Evolutionary conservation across 139 green algal species (phyloP), one percentile per base, ranked within the genome.

Genomic region (Desmodesmus armatus): DNA sequence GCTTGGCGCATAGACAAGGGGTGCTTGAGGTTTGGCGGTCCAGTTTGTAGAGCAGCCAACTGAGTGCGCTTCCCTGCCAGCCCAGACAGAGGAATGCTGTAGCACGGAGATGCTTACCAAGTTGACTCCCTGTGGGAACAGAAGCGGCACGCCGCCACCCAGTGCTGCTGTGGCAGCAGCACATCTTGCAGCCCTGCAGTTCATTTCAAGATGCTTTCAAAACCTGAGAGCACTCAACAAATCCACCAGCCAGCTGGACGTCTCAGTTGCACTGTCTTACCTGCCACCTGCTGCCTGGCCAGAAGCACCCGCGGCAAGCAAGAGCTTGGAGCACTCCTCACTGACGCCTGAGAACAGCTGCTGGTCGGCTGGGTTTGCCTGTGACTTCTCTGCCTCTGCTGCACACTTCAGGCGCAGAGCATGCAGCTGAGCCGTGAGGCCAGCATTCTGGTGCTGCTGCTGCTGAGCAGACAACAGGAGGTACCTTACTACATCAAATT

Each of bases 391-490:
- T 21, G n/a, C 27, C 4, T 39, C 40, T 76, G 75, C 78, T 13
- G 62, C 62, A n/a, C 60, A 17, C 7, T 47, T 6, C 7, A 85
- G 79, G 5, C 44, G 11, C 29, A 85, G 51, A 15, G 79, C 79
- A 60, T 85, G 63, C 79, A 85, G 43, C 43, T 69, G 62, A 23
- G 63, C 63, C 29, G 63, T 7, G 15, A 85, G 29, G 21, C 79
- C 79, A 33, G 58, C 23, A 15, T 35, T 44, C 60, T 78, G n/a
- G 15, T 82, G 51, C 35, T 25, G 41, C 62, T 75, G 67, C 35
- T 49, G 67, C n/a, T 81, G 47, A 7, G 13, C 37, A 3, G 31
- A 39, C 13, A 69, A 25, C 17, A 67, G 74, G 49, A 81, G 27
- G 51, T 81, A 63, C 13, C 74, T 47, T 19, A 29, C 49, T 25